Percentiles rank a stretch among this genome's conserved stretches.
Evolutionary conservation across 2,329 filamentous ascomycete species (phyloP).

Genomic region (Iodosphaeria phyllophila): DNA sequence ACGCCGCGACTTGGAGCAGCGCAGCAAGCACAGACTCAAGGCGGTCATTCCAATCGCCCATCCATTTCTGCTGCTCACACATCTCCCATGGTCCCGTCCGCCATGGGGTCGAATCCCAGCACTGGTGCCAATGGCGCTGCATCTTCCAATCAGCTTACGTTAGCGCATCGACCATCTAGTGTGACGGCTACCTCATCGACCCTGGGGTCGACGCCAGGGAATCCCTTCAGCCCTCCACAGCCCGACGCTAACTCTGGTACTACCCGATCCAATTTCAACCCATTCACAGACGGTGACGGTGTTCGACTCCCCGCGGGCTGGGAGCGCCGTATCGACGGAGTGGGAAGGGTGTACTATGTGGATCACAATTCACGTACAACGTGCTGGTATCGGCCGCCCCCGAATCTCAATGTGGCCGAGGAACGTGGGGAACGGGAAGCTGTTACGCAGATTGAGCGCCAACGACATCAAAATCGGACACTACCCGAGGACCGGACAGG

Average conservation of each 20-base stretch:
- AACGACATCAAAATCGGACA: conserved; percentile 87
- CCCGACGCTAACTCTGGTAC: too few relatives aligned
- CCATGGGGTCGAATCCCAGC: too few relatives aligned
- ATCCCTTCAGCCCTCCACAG: too few relatives aligned
- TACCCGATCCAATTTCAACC: too few relatives aligned
- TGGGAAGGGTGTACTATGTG: conserved; percentile 93
- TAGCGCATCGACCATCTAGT: too few relatives aligned
- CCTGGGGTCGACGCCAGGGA: too few relatives aligned
- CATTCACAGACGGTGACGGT: conserved; percentile 92
- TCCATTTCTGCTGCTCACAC: conserved; percentile 22
- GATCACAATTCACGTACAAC: conserved; percentile 95
- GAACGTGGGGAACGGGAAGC: conserved; percentile 68
- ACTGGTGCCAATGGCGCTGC: too few relatives aligned
- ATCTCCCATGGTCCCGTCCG: too few relatives aligned
- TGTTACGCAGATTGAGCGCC: conserved; percentile 80
- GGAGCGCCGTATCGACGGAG: conserved; percentile 88
- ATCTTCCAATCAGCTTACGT: too few relatives aligned
- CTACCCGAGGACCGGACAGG: conserved; percentile 90
- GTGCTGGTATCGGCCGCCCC: conserved; percentile 86
- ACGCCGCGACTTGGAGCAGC: too few relatives aligned
- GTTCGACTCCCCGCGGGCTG: conserved; percentile 81
- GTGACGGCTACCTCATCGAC: too few relatives aligned
- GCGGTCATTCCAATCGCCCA: conserved; percentile 24
- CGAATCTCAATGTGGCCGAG: too few relatives aligned
- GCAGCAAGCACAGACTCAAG: conserved; percentile 13